Percentiles rank a stretch among this genome's conserved stretches.
phyloP scores from a whole-genome alignment of 257 asterid genomes.

The Solanum sitiens region DNA sequence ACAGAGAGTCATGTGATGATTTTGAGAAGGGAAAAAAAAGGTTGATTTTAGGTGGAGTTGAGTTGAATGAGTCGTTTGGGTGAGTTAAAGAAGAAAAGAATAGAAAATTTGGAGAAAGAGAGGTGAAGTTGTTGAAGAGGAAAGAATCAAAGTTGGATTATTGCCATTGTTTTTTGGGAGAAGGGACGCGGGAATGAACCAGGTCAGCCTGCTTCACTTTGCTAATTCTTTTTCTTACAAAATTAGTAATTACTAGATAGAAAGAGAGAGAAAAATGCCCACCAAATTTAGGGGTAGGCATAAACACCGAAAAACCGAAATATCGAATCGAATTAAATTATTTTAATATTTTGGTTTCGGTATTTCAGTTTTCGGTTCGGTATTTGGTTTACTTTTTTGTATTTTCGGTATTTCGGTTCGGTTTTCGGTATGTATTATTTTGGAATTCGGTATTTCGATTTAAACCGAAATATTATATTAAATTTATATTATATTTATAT shows the following conservation, averaged over 20 bases:
- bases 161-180: neutral
- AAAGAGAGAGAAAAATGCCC: neutral
- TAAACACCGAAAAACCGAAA: too few species aligned
- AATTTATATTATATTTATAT: too few species aligned
- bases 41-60: neutral
- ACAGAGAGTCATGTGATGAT: neutral
- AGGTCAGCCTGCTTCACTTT: constrained; percentile 2
- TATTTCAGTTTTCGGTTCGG: too few species aligned
- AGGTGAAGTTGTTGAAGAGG: constrained; percentile 24
- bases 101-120: neutral
- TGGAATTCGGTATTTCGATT: too few species aligned
- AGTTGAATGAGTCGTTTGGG: constrained; percentile 22
- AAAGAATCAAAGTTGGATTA: constrained; percentile 6
- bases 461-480: too few species aligned
- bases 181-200: neutral
- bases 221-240: neutral
- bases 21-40: neutral
- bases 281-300: too few species aligned
- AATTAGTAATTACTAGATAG: neutral
- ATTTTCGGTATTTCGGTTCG: too few species aligned
- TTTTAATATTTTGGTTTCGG: too few species aligned
- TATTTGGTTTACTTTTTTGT: too few species aligned
- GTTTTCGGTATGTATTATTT: too few species aligned
- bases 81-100: constrained; percentile 11
- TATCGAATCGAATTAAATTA: too few species aligned